Percentiles rank a stretch among this genome's conserved stretches.
Evolutionary conservation across 2,329 filamentous ascomycete species (phyloP).

Genomic region (Capronia epimyces): DNA sequence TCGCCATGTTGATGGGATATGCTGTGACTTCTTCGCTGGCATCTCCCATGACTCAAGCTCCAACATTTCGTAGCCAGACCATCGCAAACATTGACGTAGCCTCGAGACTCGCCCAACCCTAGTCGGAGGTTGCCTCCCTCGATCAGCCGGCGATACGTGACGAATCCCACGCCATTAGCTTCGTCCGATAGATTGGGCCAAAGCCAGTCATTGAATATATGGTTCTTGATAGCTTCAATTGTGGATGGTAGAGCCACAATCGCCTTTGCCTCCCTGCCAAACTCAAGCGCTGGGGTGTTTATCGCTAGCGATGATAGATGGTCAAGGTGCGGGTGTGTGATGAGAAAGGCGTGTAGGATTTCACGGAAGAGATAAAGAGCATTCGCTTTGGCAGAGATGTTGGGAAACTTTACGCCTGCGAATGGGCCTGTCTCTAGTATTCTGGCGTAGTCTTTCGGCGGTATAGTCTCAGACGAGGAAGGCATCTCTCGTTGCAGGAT

Average conservation of each 20-base stretch:
- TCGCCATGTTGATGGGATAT: conserved; percentile 56
- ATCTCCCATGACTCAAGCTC: conserved; percentile 83
- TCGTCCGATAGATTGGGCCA: conserved; percentile 98
- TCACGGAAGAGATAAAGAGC: conserved; percentile 72
- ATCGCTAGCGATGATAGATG: conserved; percentile 88
- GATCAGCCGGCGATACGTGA: conserved; percentile 82
- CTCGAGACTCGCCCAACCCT: conserved; percentile 70
- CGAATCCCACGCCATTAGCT: conserved; percentile 84
- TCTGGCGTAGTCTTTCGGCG: conserved; percentile 28
- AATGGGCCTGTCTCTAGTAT: conserved; percentile 63
- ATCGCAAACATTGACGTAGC: conserved; percentile 83
- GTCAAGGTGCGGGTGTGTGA: conserved; percentile 96
- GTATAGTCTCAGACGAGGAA: conserved; percentile 26
- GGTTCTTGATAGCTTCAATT: conserved; percentile 84
- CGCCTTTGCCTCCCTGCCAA: conserved; percentile 70
- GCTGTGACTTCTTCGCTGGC: conserved; percentile 62
- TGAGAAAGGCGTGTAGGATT: conserved; percentile 80
- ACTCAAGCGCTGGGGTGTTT: conserved; percentile 82
- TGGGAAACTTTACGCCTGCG: conserved; percentile 66
- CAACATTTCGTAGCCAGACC: conserved; percentile 84
- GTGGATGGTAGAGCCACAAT: conserved; percentile 81
- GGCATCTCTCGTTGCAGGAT: conserved; percentile 61
- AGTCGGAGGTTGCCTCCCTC: conserved; percentile 83
- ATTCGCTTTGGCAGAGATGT: conserved; percentile 65
- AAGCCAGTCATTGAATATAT: conserved; percentile 96